phyloP scores from a whole-genome alignment of 2,329 filamentous ascomycete species.

The Coniosporium uncinatum region DNA sequence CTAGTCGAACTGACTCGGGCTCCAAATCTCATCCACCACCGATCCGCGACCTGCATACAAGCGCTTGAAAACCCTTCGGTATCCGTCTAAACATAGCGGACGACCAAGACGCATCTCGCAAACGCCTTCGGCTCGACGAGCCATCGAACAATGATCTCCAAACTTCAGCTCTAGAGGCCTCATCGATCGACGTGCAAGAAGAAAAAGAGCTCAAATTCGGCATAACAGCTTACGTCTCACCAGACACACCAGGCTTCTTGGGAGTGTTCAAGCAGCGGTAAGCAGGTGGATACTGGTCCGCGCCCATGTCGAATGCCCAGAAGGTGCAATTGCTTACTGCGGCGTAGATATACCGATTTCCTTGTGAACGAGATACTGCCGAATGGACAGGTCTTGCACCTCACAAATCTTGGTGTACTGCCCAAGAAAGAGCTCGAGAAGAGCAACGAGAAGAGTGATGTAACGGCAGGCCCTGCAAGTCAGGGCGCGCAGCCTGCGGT shows the following conservation, averaged over 20 bases:
- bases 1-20: too few relatives aligned
- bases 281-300: neutral
- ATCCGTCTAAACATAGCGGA: too few relatives aligned
- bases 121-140: slow-evolving; percentile 3
- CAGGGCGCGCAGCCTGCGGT: too few relatives aligned
- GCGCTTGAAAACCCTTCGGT: too few relatives aligned
- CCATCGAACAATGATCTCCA: neutral
- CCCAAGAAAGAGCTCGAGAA: slow-evolving; percentile 3
- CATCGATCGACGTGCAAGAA: slow-evolving; percentile 14
- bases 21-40: too few relatives aligned
- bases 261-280: slow-evolving; percentile 65
- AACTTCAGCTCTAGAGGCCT: too few relatives aligned
- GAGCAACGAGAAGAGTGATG: slow-evolving; percentile 6
- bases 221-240: slow-evolving; percentile 51
- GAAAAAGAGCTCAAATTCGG: slow-evolving; percentile 43
- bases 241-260: slow-evolving; percentile 50
- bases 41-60: too few relatives aligned
- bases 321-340: neutral
- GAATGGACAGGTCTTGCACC: slow-evolving; percentile 70
- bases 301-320: neutral
- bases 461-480: too few relatives aligned
- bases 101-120: too few relatives aligned
- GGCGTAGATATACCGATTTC: slow-evolving; percentile 76
- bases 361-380: slow-evolving; percentile 84
- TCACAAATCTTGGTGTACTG: slow-evolving; percentile 40